phyloP scores from a whole-genome alignment of 352 stramenopile genomes.

The Phytopythium montanum region DNA sequence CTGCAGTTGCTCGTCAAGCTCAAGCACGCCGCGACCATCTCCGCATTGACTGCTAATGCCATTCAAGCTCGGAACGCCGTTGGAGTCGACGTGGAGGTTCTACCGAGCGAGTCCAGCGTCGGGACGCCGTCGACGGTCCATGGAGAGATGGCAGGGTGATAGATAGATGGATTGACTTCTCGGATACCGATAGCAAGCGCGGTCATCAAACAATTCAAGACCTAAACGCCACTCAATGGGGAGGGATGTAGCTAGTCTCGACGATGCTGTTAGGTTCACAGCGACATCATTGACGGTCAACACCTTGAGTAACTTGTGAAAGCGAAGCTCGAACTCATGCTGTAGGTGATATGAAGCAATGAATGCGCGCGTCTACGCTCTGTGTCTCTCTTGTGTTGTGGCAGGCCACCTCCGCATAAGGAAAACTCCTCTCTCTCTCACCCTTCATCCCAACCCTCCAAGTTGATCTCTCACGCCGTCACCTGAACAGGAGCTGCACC shows the following conservation, averaged over 20 bases:
- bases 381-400: background rate
- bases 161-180: background rate
- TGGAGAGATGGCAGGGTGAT: background rate
- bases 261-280: too few species aligned
- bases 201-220: too few species aligned
- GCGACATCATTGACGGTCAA: too few species aligned
- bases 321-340: too few species aligned
- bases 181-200: background rate
- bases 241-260: too few species aligned
- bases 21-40: conserved; percentile 28
- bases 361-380: too few species aligned
- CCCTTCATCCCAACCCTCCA: background rate
- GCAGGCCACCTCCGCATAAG: background rate
- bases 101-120: background rate
- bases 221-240: too few species aligned
- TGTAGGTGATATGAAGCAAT: too few species aligned
- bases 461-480: background rate
- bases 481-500: background rate
- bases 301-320: too few species aligned
- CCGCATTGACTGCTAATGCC: background rate
- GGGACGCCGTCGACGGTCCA: background rate
- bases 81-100: background rate
- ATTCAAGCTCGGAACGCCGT: background rate
- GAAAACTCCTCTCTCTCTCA: background rate
- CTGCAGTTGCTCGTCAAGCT: conserved; percentile 71